Base-by-base conservation (phyloP, 2,329 filamentous ascomycete species). In the Pestalotiopsis sp. region DNA sequence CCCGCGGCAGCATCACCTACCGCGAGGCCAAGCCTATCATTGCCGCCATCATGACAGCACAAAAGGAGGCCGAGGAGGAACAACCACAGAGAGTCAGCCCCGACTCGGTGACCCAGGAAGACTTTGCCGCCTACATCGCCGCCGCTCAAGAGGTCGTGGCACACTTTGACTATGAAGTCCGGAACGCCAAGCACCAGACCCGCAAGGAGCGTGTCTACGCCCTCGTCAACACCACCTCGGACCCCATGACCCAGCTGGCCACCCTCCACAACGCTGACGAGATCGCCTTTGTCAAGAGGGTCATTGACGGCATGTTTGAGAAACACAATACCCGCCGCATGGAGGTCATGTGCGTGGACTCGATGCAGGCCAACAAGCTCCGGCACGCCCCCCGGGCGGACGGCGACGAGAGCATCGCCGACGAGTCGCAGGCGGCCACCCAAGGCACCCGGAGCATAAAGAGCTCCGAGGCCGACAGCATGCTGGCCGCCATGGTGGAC, bases 251-350 rank as follows among this genome's bases (percentile, higher is more conserved):
- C 14, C 66, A 67, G 39, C 66, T 67, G 39, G 66, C 66, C 1
- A 67, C 66, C 11, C 31, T 67, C 5, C 66, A 67, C 58, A 59
- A 38, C 12, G n/a, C 66, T 3, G 66, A 67, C 36, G 52, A 67
- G 58, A 67, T 98, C 39, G 90, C 92, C 0, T 99, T 94, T 78
- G 89, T 98, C 67, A 96, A 97, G 81, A 87, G 96, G 9, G 79
- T 98, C 3, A 87, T 99, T 0, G 95, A 98, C 78, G 90, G 88
- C 74, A 97, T 99, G 89, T 99, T 98, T 77, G 94, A 97, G 72
- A 92, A 89, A 23, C 90, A 94, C 82, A 98, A 98, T 77, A 94
- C 91, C 0, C 86, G 85, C 9, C 85, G 89, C n/a, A 89, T 90
- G 75, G 95, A 99, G 80, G 88, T 94, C 31, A 91, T 98, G 88